Evolutionary conservation across 164 flowering plant genomes (phyloP).

Genomic region (Chloranthus sessilifolius): DNA sequence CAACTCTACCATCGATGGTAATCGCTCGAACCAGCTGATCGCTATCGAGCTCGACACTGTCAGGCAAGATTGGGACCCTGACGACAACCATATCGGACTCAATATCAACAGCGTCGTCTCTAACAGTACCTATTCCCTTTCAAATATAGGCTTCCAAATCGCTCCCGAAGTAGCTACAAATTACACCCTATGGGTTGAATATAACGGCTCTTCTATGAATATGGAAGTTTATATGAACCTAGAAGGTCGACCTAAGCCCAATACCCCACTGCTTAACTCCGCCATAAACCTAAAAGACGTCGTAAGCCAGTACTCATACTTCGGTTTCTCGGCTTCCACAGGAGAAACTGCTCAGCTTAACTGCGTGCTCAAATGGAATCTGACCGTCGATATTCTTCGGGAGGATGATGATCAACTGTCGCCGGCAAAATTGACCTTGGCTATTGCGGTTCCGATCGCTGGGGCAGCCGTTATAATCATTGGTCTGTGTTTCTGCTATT

Average conservation of each 20-base stretch:
- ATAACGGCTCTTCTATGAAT: slow-evolving; percentile 28
- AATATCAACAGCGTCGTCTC: slow-evolving; percentile 44
- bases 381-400: slow-evolving; percentile 30
- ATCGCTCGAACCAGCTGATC: slow-evolving; percentile 27
- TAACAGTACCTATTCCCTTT: slow-evolving; percentile 17
- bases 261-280: slow-evolving; percentile 23
- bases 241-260: slow-evolving; percentile 25
- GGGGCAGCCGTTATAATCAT: slow-evolving; percentile 4
- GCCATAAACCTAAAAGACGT: slow-evolving; percentile 22
- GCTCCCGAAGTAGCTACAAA: slow-evolving; percentile 16
- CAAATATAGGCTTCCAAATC: slow-evolving; percentile 19
- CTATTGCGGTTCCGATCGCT: slow-evolving; percentile 24
- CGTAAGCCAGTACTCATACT: slow-evolving; percentile 34
- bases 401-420: neutral
- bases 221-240: slow-evolving; percentile 40
- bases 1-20: slow-evolving; percentile 39
- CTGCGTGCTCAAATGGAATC: slow-evolving; percentile 52
- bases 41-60: slow-evolving; percentile 64
- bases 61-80: slow-evolving; percentile 45
- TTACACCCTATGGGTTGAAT: slow-evolving; percentile 52
- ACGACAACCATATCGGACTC: slow-evolving; percentile 58
- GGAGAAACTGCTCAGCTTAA: slow-evolving; percentile 40
- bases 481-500: slow-evolving; percentile 5
- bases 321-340: slow-evolving; percentile 70
- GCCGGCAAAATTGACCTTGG: slow-evolving; percentile 19